Percentiles rank a stretch among this genome's conserved stretches.
Conservation (phyloP, 1,284 basidiomycete species). For the Flammula alnicola region DNA sequence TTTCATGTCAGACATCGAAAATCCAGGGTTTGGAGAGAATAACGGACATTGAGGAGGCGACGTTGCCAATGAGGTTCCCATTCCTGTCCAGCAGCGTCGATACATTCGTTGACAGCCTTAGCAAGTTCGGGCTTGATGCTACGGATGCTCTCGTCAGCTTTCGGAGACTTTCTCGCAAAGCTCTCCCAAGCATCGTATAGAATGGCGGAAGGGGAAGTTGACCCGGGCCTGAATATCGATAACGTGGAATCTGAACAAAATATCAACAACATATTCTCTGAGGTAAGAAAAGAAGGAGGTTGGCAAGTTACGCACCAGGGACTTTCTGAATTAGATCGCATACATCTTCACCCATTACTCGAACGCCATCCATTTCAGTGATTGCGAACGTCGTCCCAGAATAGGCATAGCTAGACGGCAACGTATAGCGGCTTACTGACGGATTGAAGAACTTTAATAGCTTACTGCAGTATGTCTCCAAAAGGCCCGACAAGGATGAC, state of each 20-base stretch:
- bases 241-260: constrained; percentile 64
- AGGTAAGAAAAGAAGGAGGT: not conserved
- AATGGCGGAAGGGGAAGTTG: constrained; percentile 89
- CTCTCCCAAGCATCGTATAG: constrained; percentile 92
- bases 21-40: constrained; percentile 15
- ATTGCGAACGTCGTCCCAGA: constrained; percentile 77
- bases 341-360: constrained; percentile 78
- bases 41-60: constrained; percentile 76
- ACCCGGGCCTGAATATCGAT: constrained; percentile 90
- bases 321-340: constrained; percentile 96
- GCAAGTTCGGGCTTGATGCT: constrained; percentile 87
- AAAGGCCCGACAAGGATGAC: constrained; percentile 91
- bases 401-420: constrained; percentile 72
- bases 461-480: constrained; percentile 86
- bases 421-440: constrained; percentile 3
- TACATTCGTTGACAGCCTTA: constrained; percentile 89
- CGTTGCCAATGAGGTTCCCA: constrained; percentile 93
- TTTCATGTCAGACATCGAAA: constrained; percentile 9
- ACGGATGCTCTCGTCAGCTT: constrained; percentile 92
- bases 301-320: constrained; percentile 59
- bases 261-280: constrained; percentile 1
- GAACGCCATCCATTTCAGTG: constrained; percentile 88
- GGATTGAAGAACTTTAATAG: constrained; percentile 16
- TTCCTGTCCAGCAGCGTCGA: constrained; percentile 92
- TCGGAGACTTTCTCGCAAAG: constrained; percentile 83